Evolutionary conservation across 768 basidiomycete species (phyloP), one percentile per base, ranked within the genome.

Genomic region (Macrocybe gigantea): DNA sequence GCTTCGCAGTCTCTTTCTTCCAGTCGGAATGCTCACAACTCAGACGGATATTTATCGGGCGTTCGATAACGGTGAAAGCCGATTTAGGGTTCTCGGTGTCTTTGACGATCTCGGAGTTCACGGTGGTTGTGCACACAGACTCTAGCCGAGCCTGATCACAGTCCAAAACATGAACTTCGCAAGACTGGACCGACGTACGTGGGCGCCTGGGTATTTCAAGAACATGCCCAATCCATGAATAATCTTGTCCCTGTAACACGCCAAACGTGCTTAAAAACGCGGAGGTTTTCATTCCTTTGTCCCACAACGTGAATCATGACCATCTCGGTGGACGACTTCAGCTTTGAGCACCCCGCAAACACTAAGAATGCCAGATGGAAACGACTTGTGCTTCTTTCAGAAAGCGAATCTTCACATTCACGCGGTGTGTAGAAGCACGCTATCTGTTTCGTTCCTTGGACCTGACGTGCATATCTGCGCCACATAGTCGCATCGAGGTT

Each of bases 301-400:
- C 46, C 33, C 46, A 40, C 47, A 41, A 41, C 42, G 31, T 33
- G 42, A 41, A 41, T 41, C 30, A 42, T 33, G 7, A 43, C 15
- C 45, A 51, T 51, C 32, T 46, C 45, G 38, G 46, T 41, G 32
- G 72, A 74, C 63, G 68, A 72, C 36, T 70, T 70, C 56, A 68
- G 65, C 51, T 60, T 75, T 48, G 65, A 70, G 45, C 71, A 77
- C 53, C 71, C 71, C 10, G 60, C 66, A 39, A 68, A 67, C 55
- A 67, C 75, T 46, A 50, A 55, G 30, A 61, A 63, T 49, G 66
- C 68, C 39, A 67, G 65, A 56, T 67, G 66, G 53, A 73, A 64
- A 52, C 68, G 77, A 51, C 57, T 82, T 46, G 61, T 68, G 32
- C 57, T 60, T 36, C 57, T 82, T n/a, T 56, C 64, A 12, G 63